Conservation (phyloP, 441 rosid species). For the Jatropha podagrica region DNA sequence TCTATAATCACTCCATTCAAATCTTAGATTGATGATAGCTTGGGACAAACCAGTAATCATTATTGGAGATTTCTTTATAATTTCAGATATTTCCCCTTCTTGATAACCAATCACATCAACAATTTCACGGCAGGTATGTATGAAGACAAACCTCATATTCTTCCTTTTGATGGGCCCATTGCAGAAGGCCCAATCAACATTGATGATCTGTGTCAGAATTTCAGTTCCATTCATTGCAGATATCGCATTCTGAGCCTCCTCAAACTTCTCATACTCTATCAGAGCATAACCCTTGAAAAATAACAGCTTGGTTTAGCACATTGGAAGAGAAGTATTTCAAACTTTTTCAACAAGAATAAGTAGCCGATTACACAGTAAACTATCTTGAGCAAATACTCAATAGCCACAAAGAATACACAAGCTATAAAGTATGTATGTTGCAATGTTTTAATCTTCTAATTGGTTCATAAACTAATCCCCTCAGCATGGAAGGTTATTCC, state of each 20-base stretch:
- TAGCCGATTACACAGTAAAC: neutral
- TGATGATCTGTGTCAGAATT: constrained; percentile 66
- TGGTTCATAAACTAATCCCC: neutral
- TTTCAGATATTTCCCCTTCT: neutral
- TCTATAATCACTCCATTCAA: neutral
- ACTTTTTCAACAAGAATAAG: neutral
- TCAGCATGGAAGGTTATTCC: neutral
- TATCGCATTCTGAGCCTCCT: constrained; percentile 89
- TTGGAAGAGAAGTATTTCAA: neutral
- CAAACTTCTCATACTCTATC: constrained; percentile 81
- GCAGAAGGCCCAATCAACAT: constrained; percentile 95
- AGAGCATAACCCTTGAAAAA: constrained; percentile 86
- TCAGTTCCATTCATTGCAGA: constrained; percentile 75
- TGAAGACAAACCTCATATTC: constrained; percentile 63
- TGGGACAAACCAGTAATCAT: neutral
- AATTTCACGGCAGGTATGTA: constrained; percentile 2
- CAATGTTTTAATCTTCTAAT: neutral
- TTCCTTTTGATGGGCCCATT: constrained; percentile 77
- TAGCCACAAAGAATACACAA: neutral
- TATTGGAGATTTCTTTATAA: neutral
- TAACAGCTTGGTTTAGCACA: constrained; percentile 11
- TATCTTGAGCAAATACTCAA: neutral
- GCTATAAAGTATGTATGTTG: neutral
- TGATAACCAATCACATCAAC: neutral
- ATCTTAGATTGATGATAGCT: neutral